Base-by-base conservation (phyloP, 495 filamentous ascomycete species). In the Penicillium salamii region DNA sequence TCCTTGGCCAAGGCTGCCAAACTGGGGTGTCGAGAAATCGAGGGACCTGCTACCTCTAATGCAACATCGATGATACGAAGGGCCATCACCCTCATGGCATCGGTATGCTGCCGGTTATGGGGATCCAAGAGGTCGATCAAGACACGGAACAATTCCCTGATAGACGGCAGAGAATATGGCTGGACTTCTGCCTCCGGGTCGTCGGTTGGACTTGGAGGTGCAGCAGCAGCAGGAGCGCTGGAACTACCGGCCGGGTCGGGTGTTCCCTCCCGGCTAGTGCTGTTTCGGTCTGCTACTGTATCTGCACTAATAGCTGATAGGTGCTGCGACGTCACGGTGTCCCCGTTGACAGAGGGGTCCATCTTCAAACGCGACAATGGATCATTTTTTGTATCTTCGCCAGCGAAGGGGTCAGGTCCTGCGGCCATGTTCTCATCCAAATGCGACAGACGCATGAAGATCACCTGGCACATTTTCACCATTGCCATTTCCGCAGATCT, bases 381-480 rank as follows among this genome's bases (percentile, higher is more conserved):
- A 14, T 76, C 78, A 53, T 84, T 83, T 13, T 79, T 78, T 40
- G 81, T 72, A 54, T 77, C 55, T 26, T 59, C 54, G 69, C 58
- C 87, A 81, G 52, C 85, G 54, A 62, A 55, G 5, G 32, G 78
- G 75, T 28, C 81, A 74, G 39, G 75, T 55, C 59, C 86, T 76
- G 57, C 81, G 75, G 34, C 80, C 77, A 37, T 78, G 76, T 89
- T 83, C 28, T 85, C 78, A 58, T 96, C 88, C 14, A 98, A 71
- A 52, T 89, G 79, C 54, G 96, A 95, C 28, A 99, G 69, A 28
- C 95, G 83, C 68, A 88, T 86, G 66, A 99, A 99, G 42, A 97
- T 93, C 49, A 92, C 88, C 68, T 97, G 95, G 63, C 92, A 96
- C 92, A 99, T 99, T 51, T 87, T 87, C 45, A 96, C 86, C 95